Evolutionary conservation across 2,329 filamentous ascomycete species (phyloP).

Genomic region (Colletotrichum sp.): DNA sequence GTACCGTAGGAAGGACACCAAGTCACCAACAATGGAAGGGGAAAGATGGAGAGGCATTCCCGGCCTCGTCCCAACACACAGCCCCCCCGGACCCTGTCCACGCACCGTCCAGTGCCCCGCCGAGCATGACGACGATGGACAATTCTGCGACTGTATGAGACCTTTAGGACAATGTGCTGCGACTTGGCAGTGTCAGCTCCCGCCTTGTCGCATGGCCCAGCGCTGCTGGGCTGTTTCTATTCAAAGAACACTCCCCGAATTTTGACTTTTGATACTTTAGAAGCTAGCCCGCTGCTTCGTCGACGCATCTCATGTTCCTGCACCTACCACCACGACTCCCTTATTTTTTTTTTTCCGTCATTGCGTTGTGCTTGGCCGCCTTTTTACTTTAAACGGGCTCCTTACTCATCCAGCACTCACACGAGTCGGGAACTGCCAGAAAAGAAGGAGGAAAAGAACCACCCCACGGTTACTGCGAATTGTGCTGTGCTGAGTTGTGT

Average conservation of each 20-base stretch:
- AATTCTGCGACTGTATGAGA: conserved; percentile 18
- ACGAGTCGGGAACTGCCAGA: not conserved
- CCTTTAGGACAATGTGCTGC: conserved; percentile 14
- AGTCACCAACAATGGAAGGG: not conserved
- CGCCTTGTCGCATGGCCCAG: conserved; percentile 9
- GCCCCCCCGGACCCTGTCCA: conserved; percentile 6
- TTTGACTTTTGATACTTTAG: conserved; percentile 18
- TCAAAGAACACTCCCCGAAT: conserved; percentile 2
- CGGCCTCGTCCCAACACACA: not conserved
- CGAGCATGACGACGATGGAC: conserved; percentile 16
- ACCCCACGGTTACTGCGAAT: not conserved
- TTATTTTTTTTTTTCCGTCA: not conserved
- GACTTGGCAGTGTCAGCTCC: conserved; percentile 22
- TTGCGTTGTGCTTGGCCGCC: not conserved
- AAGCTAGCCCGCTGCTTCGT: not conserved
- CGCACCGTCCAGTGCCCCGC: not conserved
- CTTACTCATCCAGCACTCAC: conserved; percentile 7
- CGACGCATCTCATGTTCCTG: conserved; percentile 11
- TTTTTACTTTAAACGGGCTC: not conserved
- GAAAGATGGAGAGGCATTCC: not conserved
- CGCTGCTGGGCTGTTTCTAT: conserved; percentile 6
- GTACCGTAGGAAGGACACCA: not conserved
- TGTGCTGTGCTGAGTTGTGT: not conserved
- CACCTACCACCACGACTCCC: not conserved
- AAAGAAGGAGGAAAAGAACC: not conserved